These are phyloP conservation scores for Citrus trifoliata DNA, from an alignment of 345 rosid species.

Conservation along the genomic window DNA sequence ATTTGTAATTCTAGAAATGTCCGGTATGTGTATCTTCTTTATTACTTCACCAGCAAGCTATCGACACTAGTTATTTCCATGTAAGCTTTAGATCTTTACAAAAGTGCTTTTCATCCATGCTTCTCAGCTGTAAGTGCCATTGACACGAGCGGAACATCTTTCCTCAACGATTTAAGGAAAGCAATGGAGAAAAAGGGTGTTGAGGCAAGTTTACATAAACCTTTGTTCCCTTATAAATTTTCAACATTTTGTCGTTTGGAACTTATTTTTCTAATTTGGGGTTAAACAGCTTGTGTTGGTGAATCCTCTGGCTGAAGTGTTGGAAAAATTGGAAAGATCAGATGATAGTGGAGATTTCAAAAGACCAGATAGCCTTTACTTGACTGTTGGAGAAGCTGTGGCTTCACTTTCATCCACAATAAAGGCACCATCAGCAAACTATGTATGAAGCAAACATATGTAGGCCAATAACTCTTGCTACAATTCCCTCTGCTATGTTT, in stretches of 20 bases:
- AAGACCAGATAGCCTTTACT: conserved; percentile 58
- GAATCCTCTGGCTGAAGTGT: conserved; percentile 87
- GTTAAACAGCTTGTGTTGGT: conserved; percentile 71
- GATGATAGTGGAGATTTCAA: conserved; percentile 41
- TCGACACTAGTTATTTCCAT: neutral
- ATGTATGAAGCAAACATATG: conserved; percentile 25
- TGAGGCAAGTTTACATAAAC: conserved; percentile 42
- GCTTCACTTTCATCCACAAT: conserved; percentile 58
- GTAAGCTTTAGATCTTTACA: neutral
- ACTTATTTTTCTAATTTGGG: neutral
- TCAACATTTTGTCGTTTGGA: neutral
- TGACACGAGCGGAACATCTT: conserved; percentile 79
- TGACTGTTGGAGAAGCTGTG: conserved; percentile 89
- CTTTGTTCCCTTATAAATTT: neutral
- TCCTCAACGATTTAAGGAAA: conserved; percentile 63
- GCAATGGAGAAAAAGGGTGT: conserved; percentile 48
- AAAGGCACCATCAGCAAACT: conserved; percentile 44
- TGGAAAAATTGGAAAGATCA: conserved; percentile 73
- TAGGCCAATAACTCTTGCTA: neutral
- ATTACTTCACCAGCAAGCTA: neutral
- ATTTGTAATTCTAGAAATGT: conserved; percentile 68
- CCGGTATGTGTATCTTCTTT: conserved; percentile 39
- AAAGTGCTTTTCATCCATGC: neutral
- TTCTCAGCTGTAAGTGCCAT: conserved; percentile 70
- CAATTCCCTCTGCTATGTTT: neutral